phyloP scores from a whole-genome alignment of 495 filamentous ascomycete species.

The Penicillium odoratum region DNA sequence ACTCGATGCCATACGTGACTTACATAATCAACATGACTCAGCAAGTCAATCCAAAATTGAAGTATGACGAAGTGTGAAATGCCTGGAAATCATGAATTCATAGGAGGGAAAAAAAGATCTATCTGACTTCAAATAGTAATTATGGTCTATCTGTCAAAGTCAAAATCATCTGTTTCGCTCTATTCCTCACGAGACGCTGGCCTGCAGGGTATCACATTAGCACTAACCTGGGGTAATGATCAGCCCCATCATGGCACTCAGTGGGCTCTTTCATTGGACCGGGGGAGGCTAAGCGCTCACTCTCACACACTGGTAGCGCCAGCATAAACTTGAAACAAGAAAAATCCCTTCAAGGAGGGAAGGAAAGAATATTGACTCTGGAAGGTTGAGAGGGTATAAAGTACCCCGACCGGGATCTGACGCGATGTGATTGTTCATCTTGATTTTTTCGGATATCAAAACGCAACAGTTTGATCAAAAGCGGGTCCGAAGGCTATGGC shows the following conservation, averaged over 20 bases:
- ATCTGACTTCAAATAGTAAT: not conserved
- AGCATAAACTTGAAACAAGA: conserved; percentile 10
- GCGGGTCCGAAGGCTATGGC: not conserved
- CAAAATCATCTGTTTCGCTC: conserved; percentile 3
- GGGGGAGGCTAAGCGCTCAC: conserved; percentile 11
- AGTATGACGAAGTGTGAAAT: too few relatives aligned
- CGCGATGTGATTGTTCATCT: conserved; percentile 29
- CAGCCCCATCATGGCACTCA: not conserved
- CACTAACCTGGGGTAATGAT: conserved; percentile 1
- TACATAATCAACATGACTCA: too few relatives aligned
- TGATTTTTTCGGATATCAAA: not conserved
- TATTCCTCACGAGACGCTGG: conserved; percentile 1
- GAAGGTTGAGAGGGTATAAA: not conserved
- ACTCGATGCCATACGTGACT: too few relatives aligned
- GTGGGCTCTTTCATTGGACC: conserved; percentile 8
- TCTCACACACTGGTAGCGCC: conserved; percentile 18
- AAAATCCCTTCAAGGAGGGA: conserved; percentile 1
- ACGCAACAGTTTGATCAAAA: not conserved
- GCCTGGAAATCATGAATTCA: too few relatives aligned
- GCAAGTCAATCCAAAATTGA: too few relatives aligned
- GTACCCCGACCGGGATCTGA: conserved; percentile 5
- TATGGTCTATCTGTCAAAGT: not conserved
- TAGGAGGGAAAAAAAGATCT: too few relatives aligned
- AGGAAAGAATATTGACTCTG: not conserved
- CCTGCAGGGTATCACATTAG: conserved; percentile 13